A percentile compares a stretch with the other conserved stretches of the same genome.
These are phyloP conservation scores for Zasmidium citrigriseum DNA, from an alignment of 2,329 filamentous ascomycete species.

Conservation along the genomic window DNA sequence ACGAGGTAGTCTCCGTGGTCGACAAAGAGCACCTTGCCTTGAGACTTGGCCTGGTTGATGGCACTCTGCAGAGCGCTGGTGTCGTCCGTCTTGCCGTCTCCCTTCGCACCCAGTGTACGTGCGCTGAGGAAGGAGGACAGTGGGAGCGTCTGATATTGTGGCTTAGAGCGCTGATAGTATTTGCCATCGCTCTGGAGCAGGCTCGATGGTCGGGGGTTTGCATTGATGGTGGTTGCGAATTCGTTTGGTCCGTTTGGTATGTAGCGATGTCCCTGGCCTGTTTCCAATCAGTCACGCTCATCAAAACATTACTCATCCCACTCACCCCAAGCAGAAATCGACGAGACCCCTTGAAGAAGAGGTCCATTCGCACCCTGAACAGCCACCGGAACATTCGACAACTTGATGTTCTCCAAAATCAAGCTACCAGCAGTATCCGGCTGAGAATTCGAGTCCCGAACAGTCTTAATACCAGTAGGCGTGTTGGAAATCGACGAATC, in stretches of 20 bases:
- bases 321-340: conserved; percentile 39
- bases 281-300: neutral
- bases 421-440: conserved; percentile 51
- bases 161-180: conserved; percentile 56
- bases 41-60: conserved; percentile 52
- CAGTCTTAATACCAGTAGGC: conserved; percentile 52
- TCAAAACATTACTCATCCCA: neutral
- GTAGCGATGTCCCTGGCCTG: conserved; percentile 42
- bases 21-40: conserved; percentile 66
- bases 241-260: conserved; percentile 46
- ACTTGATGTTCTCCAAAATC: conserved; percentile 56
- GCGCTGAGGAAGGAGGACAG: conserved; percentile 47
- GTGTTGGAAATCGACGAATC: conserved; percentile 57
- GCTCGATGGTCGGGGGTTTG: conserved; percentile 45
- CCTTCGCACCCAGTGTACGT: conserved; percentile 43
- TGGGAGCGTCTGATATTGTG: conserved; percentile 51
- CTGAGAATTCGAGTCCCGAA: conserved; percentile 44
- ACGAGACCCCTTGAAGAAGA: conserved; percentile 30
- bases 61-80: conserved; percentile 60
- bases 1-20: conserved; percentile 74
- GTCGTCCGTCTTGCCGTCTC: conserved; percentile 61
- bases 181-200: conserved; percentile 48
- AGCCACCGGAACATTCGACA: conserved; percentile 52
- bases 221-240: conserved; percentile 46
- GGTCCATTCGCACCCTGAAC: conserved; percentile 41